Base-by-base conservation (phyloP, 1,284 basidiomycete species). In the Trichosporon asahii region DNA sequence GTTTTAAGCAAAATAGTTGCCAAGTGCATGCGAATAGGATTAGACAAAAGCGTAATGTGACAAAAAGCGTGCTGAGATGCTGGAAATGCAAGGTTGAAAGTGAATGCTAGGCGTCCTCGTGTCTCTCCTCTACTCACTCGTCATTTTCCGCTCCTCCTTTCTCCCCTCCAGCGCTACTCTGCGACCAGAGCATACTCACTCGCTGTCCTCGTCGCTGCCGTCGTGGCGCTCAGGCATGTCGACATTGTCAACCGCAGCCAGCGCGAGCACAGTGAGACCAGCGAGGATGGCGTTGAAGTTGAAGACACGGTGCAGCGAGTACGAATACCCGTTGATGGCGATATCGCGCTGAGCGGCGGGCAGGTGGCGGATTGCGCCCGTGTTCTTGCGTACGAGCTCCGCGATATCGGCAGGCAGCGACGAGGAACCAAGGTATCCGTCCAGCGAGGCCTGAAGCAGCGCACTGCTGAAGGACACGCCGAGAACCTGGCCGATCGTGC, bases 401-500 rank as follows among this genome's bases (percentile, higher is more conserved):
- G 87, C 86, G 23, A 90, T 92, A 25, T 86, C 86, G 74, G 95
- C 92, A 66, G 88, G 86, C 73, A 86, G 83, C 66, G 88, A 87
- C 23, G 21, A 7, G 8, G 46, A 49, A 3, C 60, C 35, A 69
- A 95, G 84, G 77, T 90, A 88, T 65, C 84, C 80, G n/a, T 90
- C 83, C 46, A 95, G 86, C 37, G 93, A 86, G 7, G 88, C 87
- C 83, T 95, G 94, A 35, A 93, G 84, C 65, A 95, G 83, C 1
- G 92, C 90, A 27, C 91, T 90, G 74, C 90, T 90, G 65, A 94
- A 84, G 75, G 91, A 91, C 67, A 95, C 93, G 57, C 93, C 93
- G 66, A 95, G 87, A n/a, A 94, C 94, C 84, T 95, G 94, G 12
- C 93, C 94, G 15, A 92, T 91, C 11, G 93, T 93, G 75, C 93